Evolutionary conservation across 148 eudicot genomes (phyloP).

Genomic region (Spergularia bocconei): DNA sequence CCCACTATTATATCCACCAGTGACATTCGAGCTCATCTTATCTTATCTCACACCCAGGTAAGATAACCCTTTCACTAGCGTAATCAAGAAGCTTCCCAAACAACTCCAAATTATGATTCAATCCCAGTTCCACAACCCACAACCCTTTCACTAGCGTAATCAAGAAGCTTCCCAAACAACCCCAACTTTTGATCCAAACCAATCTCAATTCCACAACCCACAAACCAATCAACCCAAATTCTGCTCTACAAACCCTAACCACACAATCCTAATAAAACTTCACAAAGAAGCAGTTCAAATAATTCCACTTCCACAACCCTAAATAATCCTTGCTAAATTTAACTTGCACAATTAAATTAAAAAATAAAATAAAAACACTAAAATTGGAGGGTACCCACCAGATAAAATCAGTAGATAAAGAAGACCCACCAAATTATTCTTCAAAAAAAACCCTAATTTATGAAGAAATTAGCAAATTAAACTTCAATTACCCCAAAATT

Average conservation of each 20-base stretch:
- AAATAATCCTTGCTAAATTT: not conserved
- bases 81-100: slow-evolving; percentile 10
- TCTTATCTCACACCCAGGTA: not conserved
- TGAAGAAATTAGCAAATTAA: slow-evolving; percentile 6
- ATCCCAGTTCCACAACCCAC: not conserved
- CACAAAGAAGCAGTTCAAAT: not conserved
- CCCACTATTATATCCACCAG: slow-evolving; percentile 44
- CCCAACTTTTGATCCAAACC: not conserved
- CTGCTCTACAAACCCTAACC: not conserved
- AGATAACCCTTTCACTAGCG: not conserved
- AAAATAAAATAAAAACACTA: slow-evolving; percentile 7
- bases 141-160: not conserved
- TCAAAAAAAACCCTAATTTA: slow-evolving; percentile 25
- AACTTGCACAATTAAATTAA: not conserved
- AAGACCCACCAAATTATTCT: slow-evolving; percentile 16
- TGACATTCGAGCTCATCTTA: slow-evolving; percentile 68
- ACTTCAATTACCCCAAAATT: slow-evolving; percentile 14
- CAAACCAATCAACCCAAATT: slow-evolving; percentile 3
- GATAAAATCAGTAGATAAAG: slow-evolving; percentile 16
- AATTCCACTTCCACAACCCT: slow-evolving; percentile 5
- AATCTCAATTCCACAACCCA: slow-evolving; percentile 5
- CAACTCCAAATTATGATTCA: not conserved
- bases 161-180: slow-evolving; percentile 10
- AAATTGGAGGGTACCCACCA: slow-evolving; percentile 20
- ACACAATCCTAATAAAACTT: not conserved